These are phyloP conservation scores for Strobilomyces echinocephalus DNA, from an alignment of 768 basidiomycete species.

Conservation along the genomic window DNA sequence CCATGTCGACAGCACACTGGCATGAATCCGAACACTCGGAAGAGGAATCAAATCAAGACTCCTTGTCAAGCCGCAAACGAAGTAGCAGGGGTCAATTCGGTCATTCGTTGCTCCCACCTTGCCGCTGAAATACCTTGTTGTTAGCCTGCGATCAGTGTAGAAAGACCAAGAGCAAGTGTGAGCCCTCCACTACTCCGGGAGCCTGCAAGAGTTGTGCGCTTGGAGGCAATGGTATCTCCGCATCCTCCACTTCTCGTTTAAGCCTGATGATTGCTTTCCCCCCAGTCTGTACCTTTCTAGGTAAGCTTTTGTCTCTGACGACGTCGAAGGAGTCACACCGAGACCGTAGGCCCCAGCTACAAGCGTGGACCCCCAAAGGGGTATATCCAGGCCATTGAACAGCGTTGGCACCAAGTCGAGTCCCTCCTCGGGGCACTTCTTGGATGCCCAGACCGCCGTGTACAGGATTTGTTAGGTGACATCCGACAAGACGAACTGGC, in stretches of 20 bases:
- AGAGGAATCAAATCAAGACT: slow-evolving; percentile 44
- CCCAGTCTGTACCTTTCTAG: slow-evolving; percentile 63
- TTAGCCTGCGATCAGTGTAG: slow-evolving; percentile 84
- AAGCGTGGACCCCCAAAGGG: slow-evolving; percentile 86
- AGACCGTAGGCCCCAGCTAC: slow-evolving; percentile 60
- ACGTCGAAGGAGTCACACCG: neutral
- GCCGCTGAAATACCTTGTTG: slow-evolving; percentile 11
- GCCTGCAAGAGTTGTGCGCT: slow-evolving; percentile 62
- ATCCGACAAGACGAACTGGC: slow-evolving; percentile 71
- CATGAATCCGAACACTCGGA: slow-evolving; percentile 59
- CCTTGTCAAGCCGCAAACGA: slow-evolving; percentile 47
- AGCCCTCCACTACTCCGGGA: slow-evolving; percentile 45
- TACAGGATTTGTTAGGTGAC: slow-evolving; percentile 58
- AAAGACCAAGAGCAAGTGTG: slow-evolving; percentile 86
- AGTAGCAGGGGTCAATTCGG: slow-evolving; percentile 55
- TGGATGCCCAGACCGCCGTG: slow-evolving; percentile 62
- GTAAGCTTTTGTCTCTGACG: slow-evolving; percentile 27
- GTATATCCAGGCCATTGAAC: slow-evolving; percentile 91
- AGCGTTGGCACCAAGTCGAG: slow-evolving; percentile 88
- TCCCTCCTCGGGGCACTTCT: slow-evolving; percentile 81
- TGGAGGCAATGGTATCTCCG: slow-evolving; percentile 47
- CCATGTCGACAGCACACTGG: slow-evolving; percentile 38
- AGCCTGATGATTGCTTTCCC: slow-evolving; percentile 18
- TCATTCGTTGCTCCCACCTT: slow-evolving; percentile 1
- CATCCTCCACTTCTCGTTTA: neutral